Base-by-base conservation (phyloP, 192 early-diverging fungal genomes). In the Mortierella hygrophila region DNA sequence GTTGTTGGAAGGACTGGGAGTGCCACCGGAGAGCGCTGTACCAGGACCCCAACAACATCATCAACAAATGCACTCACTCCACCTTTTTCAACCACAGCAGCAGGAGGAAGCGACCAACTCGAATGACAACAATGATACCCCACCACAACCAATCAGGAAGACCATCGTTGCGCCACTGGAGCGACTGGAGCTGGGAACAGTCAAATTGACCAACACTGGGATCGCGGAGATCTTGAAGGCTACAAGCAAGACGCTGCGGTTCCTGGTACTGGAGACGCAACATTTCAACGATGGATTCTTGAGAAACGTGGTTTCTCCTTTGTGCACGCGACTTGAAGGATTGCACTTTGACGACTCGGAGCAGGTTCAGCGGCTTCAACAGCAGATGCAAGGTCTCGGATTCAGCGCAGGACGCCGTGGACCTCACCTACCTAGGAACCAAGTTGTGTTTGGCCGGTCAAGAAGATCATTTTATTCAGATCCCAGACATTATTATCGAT, bases 321-420 rank as follows among this genome's bases (percentile, higher is more conserved):
- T 78, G 2, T 81, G 84, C 57, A 46, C 54, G 20, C 55, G 47
- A 29, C 35, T 86, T 32, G 79, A 81, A 26, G 84, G 84, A 13
- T 41, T 86, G n/a, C 77, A 86, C 32, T 86, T 86, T 74, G 84
- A 86, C 52, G 84, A 86, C 20, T 76, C 75, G 1, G 84, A 86
- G 37, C 54, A 77, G 4, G 40, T 81, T 35, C 79, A 79, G 60
- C 65, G 42, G 7, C 82, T 79, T 20, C 82, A 79, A 54, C 79
- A 74, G 6, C 83, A 86, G 40, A 77, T 79, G 46, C 84, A 86
- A 29, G 77, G 77, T 9, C 60, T 82, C 0, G 81, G 81, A 55
- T 82, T 82, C 71, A 82, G 81, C 68, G 81, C 76, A 1, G 81
- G 81, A 21, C 79, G 77, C 16, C 74, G 83, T 38, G 77, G 75